A percentile compares a stretch with the other conserved stretches of the same genome.
Conservation (phyloP, 2,329 filamentous ascomycete species). For the Neobulgaria alba region DNA sequence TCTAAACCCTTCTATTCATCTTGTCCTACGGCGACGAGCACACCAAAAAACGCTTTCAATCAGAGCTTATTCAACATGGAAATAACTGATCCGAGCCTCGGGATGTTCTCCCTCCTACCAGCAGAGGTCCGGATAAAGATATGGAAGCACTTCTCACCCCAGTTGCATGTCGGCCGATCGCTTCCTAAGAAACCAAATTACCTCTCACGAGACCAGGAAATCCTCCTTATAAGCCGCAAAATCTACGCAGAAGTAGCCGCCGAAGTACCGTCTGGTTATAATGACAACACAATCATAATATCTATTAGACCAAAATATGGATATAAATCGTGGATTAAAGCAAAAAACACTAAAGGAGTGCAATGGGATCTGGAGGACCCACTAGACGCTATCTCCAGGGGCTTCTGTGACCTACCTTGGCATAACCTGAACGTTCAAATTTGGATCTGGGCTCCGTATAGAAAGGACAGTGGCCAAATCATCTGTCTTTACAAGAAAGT, state of each 20-base stretch:
- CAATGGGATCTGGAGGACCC: slow-evolving; percentile 10
- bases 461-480: slow-evolving; percentile 7
- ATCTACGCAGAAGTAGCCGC: slow-evolving; percentile 12
- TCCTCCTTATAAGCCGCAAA: slow-evolving; percentile 11
- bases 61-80: slow-evolving; percentile 11
- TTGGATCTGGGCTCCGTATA: slow-evolving; percentile 8
- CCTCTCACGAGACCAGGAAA: slow-evolving; percentile 11
- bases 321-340: slow-evolving; percentile 10
- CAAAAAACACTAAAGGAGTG: slow-evolving; percentile 7
- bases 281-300: slow-evolving; percentile 9
- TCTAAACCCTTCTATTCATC: slow-evolving; percentile 3
- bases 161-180: slow-evolving; percentile 9
- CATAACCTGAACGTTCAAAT: slow-evolving; percentile 9
- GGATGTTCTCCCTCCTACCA: slow-evolving; percentile 10
- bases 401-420: slow-evolving; percentile 11
- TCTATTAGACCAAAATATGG: slow-evolving; percentile 8
- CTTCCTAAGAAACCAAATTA: slow-evolving; percentile 9
- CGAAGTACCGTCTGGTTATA: slow-evolving; percentile 10
- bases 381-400: slow-evolving; percentile 8
- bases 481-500: slow-evolving; percentile 12
- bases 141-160: slow-evolving; percentile 10
- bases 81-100: slow-evolving; percentile 9
- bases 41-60: slow-evolving; percentile 8
- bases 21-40: slow-evolving; percentile 1
- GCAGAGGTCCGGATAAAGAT: slow-evolving; percentile 9